A percentile compares a stretch with the other conserved stretches of the same genome.
These are phyloP conservation scores for Pseudogymnoascus sp. DNA, from an alignment of 2,329 filamentous ascomycete genomes.

Conservation along the genomic window DNA sequence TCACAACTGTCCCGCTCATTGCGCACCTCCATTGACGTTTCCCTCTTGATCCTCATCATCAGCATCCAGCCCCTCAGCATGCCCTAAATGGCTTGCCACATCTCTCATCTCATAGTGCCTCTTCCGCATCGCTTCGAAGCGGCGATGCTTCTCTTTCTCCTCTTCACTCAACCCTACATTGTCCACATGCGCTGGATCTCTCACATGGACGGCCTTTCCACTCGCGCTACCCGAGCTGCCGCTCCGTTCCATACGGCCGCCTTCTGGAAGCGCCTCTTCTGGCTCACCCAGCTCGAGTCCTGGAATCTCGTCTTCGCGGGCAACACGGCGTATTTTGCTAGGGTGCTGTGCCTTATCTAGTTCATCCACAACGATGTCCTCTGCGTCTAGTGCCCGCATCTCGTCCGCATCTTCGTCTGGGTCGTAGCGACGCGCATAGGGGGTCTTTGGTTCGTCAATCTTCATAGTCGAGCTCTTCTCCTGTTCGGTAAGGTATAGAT, in stretches of 20 bases:
- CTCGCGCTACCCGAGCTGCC: slow-evolving; percentile 32
- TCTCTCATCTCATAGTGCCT: slow-evolving; percentile 99
- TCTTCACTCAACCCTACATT: slow-evolving; percentile 55
- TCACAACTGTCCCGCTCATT: slow-evolving; percentile 12
- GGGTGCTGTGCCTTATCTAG: slow-evolving; percentile 41
- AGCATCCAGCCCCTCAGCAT: slow-evolving; percentile 59
- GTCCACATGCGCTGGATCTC: slow-evolving; percentile 46
- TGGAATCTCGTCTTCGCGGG: slow-evolving; percentile 72
- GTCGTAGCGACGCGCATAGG: slow-evolving; percentile 88
- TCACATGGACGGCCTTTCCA: slow-evolving; percentile 73
- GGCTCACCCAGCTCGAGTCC: slow-evolving; percentile 88
- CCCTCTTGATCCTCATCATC: slow-evolving; percentile 49
- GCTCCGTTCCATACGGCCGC: slow-evolving; percentile 30
- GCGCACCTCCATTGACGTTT: slow-evolving; percentile 23
- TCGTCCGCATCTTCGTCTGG: slow-evolving; percentile 80
- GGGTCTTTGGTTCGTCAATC: slow-evolving; percentile 97
- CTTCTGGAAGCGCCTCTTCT: slow-evolving; percentile 60
- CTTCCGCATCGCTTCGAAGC: slow-evolving; percentile 87
- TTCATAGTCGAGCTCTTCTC: slow-evolving; percentile 96
- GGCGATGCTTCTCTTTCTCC: slow-evolving; percentile 81
- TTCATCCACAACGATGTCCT: slow-evolving; percentile 62
- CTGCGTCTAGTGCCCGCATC: slow-evolving; percentile 53
- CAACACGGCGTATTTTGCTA: slow-evolving; percentile 18
- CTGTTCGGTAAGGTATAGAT: slow-evolving; percentile 93
- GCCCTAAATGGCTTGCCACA: slow-evolving; percentile 78